These are phyloP conservation scores for Xylaria sp. DNA, from an alignment of 495 filamentous ascomycete genomes.

Conservation along the genomic window DNA sequence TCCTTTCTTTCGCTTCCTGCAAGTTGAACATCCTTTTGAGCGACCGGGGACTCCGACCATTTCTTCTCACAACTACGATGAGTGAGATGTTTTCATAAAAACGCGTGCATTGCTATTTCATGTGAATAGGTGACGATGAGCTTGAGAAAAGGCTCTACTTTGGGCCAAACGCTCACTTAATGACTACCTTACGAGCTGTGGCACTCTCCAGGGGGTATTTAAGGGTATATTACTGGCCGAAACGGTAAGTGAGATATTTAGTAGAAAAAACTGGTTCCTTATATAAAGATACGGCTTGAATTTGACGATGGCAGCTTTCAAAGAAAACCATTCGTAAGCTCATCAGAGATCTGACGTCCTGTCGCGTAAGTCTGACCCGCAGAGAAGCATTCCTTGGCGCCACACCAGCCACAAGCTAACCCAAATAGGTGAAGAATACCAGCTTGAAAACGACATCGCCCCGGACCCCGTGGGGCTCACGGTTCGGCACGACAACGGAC, in stretches of 20 bases:
- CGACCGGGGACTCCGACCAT: constrained; percentile 34
- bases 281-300: no score
- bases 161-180: background rate
- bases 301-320: background rate
- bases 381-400: no score
- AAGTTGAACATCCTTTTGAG: constrained; percentile 31
- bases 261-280: no score
- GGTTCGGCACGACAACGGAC: background rate
- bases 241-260: background rate
- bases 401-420: background rate
- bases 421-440: background rate
- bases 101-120: background rate
- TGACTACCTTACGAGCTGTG: no score
- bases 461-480: background rate
- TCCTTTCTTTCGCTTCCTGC: constrained; percentile 31
- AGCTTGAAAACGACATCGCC: background rate
- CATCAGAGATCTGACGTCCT: background rate
- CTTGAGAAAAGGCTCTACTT: background rate
- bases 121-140: background rate
- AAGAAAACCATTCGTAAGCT: background rate
- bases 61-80: background rate
- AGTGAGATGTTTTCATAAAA: background rate
- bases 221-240: background rate
- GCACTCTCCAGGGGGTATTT: no score
- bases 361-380: background rate